These are phyloP conservation scores for Trichoderma gracile DNA, from an alignment of 2,329 filamentous ascomycete species.

Conservation along the genomic window DNA sequence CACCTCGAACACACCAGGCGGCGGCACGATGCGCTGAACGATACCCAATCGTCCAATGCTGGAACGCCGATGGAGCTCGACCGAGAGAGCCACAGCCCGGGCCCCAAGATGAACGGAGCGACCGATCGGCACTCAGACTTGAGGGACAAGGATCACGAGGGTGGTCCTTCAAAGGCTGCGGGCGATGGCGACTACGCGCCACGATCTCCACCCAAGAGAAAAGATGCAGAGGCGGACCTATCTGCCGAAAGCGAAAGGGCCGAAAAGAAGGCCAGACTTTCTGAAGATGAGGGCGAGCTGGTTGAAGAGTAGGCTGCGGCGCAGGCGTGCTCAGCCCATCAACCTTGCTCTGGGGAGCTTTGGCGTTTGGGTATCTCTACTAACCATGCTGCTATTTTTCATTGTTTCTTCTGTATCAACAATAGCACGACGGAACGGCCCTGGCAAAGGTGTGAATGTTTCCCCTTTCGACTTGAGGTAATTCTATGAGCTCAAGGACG, in stretches of 20 bases:
- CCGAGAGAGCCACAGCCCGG: slow-evolving; percentile 52
- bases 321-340: not conserved
- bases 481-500: slow-evolving; percentile 11
- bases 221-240: slow-evolving; percentile 42
- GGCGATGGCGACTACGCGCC: slow-evolving; percentile 37
- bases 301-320: slow-evolving; percentile 37
- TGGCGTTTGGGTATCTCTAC: slow-evolving; percentile 15
- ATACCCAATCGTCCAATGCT: slow-evolving; percentile 50
- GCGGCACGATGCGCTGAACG: slow-evolving; percentile 46
- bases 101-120: slow-evolving; percentile 42
- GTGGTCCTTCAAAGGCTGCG: slow-evolving; percentile 40
- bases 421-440: slow-evolving; percentile 5
- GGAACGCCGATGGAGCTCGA: slow-evolving; percentile 53
- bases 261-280: slow-evolving; percentile 48
- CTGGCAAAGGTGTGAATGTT: slow-evolving; percentile 8
- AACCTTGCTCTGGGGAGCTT: not conserved
- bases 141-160: slow-evolving; percentile 31
- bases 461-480: slow-evolving; percentile 6
- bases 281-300: slow-evolving; percentile 53
- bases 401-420: not conserved
- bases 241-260: slow-evolving; percentile 39
- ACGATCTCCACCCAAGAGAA: slow-evolving; percentile 46
- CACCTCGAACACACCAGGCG: slow-evolving; percentile 58
- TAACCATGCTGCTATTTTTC: not conserved
- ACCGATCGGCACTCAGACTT: slow-evolving; percentile 37